Conservation (phyloP, 1,284 basidiomycete species). For the Crucibulum parvulum region DNA sequence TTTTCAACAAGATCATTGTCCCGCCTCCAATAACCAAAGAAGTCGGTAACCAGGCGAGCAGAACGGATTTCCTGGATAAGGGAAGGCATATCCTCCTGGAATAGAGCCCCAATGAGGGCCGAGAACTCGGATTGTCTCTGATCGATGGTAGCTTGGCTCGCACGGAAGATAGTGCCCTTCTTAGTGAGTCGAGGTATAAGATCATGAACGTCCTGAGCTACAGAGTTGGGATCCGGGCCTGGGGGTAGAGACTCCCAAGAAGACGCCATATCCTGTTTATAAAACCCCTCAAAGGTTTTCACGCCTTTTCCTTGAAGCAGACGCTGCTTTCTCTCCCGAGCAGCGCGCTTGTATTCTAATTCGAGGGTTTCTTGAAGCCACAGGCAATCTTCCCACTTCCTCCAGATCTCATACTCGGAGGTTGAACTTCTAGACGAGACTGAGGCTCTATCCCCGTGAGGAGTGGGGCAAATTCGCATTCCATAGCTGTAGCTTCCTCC, state of each 20-base stretch:
- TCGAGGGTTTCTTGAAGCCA: conserved; percentile 76
- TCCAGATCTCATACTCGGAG: conserved; percentile 73
- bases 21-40: conserved; percentile 78
- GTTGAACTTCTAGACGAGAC: conserved; percentile 42
- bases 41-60: conserved; percentile 67
- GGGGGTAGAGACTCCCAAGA: conserved; percentile 86
- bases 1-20: conserved; percentile 68
- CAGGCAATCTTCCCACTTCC: conserved; percentile 82
- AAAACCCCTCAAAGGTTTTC: conserved; percentile 71
- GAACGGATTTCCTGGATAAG: conserved; percentile 69
- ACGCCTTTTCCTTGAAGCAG: conserved; percentile 75
- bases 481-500: conserved; percentile 65
- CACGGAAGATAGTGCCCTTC: conserved; percentile 74
- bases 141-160: conserved; percentile 69
- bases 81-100: conserved; percentile 64
- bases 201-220: conserved; percentile 70
- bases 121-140: conserved; percentile 66
- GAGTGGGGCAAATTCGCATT: conserved; percentile 62
- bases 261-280: conserved; percentile 73
- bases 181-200: conserved; percentile 71
- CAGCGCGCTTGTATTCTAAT: conserved; percentile 63
- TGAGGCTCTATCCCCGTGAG: conserved; percentile 44
- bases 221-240: conserved; percentile 76
- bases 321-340: conserved; percentile 68
- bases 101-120: conserved; percentile 63